Conservation (phyloP, 805 yeast genomes). For the Lipomyces chichibuensis region DNA sequence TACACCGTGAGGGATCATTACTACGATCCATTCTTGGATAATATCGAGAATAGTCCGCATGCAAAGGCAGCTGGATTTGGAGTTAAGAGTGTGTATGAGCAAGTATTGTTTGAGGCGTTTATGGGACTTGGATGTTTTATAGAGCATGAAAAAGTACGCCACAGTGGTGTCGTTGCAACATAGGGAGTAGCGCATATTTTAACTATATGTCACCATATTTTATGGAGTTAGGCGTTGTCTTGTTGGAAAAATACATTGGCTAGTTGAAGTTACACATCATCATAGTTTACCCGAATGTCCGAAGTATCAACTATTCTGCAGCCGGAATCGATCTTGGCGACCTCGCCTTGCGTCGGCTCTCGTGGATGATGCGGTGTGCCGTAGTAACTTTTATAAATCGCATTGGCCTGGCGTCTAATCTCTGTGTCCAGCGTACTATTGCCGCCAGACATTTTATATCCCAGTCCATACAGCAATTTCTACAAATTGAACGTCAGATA, state of each 20-base stretch:
- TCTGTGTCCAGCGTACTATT: conserved; percentile 8
- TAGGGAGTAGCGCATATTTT: background rate
- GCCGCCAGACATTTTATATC: conserved; percentile 13
- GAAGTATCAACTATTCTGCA: background rate
- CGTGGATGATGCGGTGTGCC: conserved; percentile 11
- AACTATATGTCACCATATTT: background rate
- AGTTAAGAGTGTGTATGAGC: conserved; percentile 65
- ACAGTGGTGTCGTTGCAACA: background rate
- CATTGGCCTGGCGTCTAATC: background rate
- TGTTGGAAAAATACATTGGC: background rate
- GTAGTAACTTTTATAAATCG: background rate
- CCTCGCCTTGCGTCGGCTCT: conserved; percentile 4
- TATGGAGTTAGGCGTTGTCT: background rate
- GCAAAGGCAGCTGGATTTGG: conserved; percentile 87
- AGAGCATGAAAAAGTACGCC: conserved; percentile 44
- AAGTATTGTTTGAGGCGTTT: conserved; percentile 85
- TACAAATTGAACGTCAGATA: background rate
- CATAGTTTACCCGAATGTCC: background rate
- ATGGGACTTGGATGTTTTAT: conserved; percentile 85
- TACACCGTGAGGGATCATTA: conserved; percentile 56
- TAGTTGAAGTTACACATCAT: background rate
- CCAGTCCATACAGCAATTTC: conserved; percentile 25
- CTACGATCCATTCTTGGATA: conserved; percentile 62
- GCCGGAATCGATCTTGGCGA: background rate
- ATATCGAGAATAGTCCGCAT: conserved; percentile 59